These are phyloP conservation scores for Asterophora lycoperdoides DNA, from an alignment of 768 basidiomycete genomes.

Conservation along the genomic window DNA sequence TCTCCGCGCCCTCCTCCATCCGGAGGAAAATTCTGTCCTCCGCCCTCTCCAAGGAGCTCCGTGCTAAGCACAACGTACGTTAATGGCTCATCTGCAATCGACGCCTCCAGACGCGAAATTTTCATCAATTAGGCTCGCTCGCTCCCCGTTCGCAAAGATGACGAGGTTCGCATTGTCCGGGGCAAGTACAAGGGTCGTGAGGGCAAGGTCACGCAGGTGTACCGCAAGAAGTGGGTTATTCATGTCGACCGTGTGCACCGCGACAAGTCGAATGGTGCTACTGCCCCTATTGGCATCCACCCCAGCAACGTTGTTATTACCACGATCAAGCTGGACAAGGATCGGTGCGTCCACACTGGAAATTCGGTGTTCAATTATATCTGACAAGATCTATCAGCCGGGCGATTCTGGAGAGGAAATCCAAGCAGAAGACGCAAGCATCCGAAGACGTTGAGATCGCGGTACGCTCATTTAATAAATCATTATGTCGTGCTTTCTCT, in stretches of 20 bases:
- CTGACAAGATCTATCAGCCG: constrained; percentile 42
- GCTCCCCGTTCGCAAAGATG: constrained; percentile 94
- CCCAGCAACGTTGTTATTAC: constrained; percentile 96
- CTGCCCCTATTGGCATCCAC: constrained; percentile 91
- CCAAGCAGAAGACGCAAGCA: constrained; percentile 61
- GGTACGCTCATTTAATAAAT: constrained; percentile 40
- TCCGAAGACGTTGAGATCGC: constrained; percentile 68
- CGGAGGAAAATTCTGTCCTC: constrained; percentile 99
- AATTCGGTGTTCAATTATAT: neutral
- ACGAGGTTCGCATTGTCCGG: constrained; percentile 94
- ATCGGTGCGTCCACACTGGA: constrained; percentile 48
- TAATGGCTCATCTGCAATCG: neutral
- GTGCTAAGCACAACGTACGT: constrained; percentile 85
- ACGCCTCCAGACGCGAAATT: neutral
- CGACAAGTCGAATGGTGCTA: constrained; percentile 96
- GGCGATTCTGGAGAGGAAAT: constrained; percentile 84
- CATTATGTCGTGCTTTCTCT: constrained; percentile 5
- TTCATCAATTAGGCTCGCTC: constrained; percentile 64
- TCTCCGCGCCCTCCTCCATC: constrained; percentile 88
- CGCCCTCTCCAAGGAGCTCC: constrained; percentile 91
- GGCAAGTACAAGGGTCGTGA: constrained; percentile 99
- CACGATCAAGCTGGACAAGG: constrained; percentile 89
- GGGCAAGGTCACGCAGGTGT: constrained; percentile 96
- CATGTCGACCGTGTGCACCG: constrained; percentile 97
- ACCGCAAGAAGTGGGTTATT: constrained; percentile 99